These are phyloP conservation scores for Schizophyllum amplum DNA, from an alignment of 1,284 basidiomycete species.

Conservation along the genomic window DNA sequence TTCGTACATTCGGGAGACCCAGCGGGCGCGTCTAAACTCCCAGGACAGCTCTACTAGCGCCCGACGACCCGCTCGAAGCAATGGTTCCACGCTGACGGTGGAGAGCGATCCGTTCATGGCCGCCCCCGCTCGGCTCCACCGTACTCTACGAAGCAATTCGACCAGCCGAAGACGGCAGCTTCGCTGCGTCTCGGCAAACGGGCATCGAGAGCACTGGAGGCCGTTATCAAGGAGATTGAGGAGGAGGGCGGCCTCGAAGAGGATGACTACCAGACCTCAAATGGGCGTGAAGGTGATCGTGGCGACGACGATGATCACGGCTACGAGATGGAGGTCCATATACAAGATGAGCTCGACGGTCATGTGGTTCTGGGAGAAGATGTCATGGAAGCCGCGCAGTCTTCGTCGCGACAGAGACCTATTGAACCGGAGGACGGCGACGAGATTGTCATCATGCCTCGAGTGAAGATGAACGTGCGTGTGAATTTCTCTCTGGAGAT, in stretches of 20 bases:
- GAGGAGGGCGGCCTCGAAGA: slow-evolving; percentile 44
- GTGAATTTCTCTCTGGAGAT: neutral
- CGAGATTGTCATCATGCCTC: neutral
- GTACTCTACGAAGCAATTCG: slow-evolving; percentile 28
- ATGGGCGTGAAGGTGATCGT: slow-evolving; percentile 36
- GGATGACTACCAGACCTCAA: slow-evolving; percentile 67
- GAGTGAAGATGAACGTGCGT: neutral
- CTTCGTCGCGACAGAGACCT: neutral
- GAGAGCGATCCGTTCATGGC: slow-evolving; percentile 38
- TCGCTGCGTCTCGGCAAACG: slow-evolving; percentile 37
- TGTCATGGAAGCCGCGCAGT: neutral
- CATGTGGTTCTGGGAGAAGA: neutral
- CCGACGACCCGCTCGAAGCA: slow-evolving; percentile 41
- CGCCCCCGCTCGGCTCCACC: slow-evolving; percentile 29
- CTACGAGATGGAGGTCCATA: neutral
- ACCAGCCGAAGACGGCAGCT: slow-evolving; percentile 39
- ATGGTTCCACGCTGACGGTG: slow-evolving; percentile 39
- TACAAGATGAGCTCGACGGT: neutral
- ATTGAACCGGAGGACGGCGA: neutral
- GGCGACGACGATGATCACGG: slow-evolving; percentile 23
- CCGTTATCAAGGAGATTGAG: slow-evolving; percentile 66
- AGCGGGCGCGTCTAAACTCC: slow-evolving; percentile 12
- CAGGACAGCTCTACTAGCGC: slow-evolving; percentile 35
- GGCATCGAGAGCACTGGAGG: slow-evolving; percentile 63
- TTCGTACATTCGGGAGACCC: slow-evolving; percentile 49